phyloP scores from a whole-genome alignment of 202 grass and related monocot species.

The Setaria italica region DNA sequence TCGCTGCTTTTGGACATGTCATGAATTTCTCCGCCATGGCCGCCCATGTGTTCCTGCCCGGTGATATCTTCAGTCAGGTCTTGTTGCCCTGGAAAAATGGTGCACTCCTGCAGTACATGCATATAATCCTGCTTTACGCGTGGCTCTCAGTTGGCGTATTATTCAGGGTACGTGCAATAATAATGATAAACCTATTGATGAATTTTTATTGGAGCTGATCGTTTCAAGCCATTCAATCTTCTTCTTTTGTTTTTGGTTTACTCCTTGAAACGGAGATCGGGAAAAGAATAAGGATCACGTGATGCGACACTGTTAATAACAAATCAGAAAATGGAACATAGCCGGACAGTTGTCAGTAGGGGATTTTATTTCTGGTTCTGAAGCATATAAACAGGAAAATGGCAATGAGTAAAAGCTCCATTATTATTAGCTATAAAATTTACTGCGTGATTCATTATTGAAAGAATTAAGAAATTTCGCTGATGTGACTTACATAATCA shows the following conservation, averaged over 20 bases:
- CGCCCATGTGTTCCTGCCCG: not conserved
- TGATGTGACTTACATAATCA: not conserved
- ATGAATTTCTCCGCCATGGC: not conserved
- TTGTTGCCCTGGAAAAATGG: too few species aligned
- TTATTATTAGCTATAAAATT: not conserved
- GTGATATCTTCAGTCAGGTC: not conserved
- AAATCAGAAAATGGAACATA: not conserved
- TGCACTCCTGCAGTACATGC: too few species aligned
- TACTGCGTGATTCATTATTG: not conserved
- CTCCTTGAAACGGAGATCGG: not conserved
- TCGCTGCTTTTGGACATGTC: not conserved
- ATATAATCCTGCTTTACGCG: not conserved
- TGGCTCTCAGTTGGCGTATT: not conserved
- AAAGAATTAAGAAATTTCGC: not conserved
- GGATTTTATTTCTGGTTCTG: not conserved
- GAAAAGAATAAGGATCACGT: not conserved
- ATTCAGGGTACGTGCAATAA: not conserved
- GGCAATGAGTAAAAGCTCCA: constrained; percentile 6
- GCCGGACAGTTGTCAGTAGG: not conserved
- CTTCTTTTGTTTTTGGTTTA: not conserved
- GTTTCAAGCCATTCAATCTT: not conserved
- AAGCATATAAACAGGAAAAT: not conserved
- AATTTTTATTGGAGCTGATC: not conserved
- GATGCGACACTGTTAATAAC: not conserved
- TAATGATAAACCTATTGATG: not conserved